Evolutionary conservation across 2,329 filamentous ascomycete species (phyloP).

Genomic region (Hortaea sp.): DNA sequence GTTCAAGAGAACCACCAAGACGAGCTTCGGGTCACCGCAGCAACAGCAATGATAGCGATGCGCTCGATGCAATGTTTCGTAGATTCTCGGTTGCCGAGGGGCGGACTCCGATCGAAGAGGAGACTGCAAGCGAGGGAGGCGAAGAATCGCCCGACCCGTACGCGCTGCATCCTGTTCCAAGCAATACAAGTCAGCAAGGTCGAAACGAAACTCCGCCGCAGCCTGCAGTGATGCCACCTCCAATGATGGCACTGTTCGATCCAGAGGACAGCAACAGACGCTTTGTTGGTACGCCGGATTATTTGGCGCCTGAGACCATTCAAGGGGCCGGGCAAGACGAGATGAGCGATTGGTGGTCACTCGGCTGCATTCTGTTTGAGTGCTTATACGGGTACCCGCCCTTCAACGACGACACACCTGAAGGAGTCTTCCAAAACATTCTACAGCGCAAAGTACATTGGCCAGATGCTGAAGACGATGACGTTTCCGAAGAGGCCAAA

Average conservation of each 20-base stretch:
- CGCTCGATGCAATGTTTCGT: slow-evolving; percentile 69
- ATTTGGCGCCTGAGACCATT: slow-evolving; percentile 93
- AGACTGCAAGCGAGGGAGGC: slow-evolving; percentile 58
- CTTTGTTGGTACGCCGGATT: slow-evolving; percentile 95
- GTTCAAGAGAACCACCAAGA: slow-evolving; percentile 44
- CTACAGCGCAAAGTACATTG: slow-evolving; percentile 80
- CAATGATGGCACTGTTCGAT: slow-evolving; percentile 87
- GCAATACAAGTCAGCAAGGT: slow-evolving; percentile 31
- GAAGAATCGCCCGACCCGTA: slow-evolving; percentile 65
- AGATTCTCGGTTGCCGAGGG: slow-evolving; percentile 50
- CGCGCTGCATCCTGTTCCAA: slow-evolving; percentile 50
- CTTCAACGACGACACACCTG: slow-evolving; percentile 81
- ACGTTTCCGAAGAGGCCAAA: slow-evolving; percentile 73
- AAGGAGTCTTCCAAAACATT: slow-evolving; percentile 96
- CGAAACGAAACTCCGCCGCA: slow-evolving; percentile 46
- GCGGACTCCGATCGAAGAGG: slow-evolving; percentile 63
- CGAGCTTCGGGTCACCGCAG: slow-evolving; percentile 75
- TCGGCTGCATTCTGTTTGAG: slow-evolving; percentile 97
- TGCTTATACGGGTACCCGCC: slow-evolving; percentile 89
- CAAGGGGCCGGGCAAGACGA: slow-evolving; percentile 92
- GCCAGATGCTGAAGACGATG: slow-evolving; percentile 63
- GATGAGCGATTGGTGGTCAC: slow-evolving; percentile 98
- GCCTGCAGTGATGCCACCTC: slow-evolving; percentile 70
- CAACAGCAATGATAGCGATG: slow-evolving; percentile 86
- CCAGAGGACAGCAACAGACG: slow-evolving; percentile 85